These are phyloP conservation scores for Phylloporus gajari DNA, from an alignment of 1,284 basidiomycete species.

Conservation along the genomic window DNA sequence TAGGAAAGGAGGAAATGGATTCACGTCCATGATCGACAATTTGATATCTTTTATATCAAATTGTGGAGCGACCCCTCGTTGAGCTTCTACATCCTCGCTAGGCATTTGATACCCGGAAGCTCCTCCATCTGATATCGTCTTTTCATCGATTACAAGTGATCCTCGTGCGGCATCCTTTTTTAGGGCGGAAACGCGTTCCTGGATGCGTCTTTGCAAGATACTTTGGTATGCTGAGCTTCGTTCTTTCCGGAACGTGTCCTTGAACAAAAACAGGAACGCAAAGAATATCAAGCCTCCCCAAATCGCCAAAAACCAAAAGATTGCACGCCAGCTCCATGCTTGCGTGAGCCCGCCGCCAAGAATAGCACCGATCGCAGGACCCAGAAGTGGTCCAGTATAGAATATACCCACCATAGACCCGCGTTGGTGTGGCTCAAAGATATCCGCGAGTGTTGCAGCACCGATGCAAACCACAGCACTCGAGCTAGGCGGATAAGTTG, in stretches of 20 bases:
- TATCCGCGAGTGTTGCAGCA: slow-evolving; percentile 2
- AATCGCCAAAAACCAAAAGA: slow-evolving; percentile 1
- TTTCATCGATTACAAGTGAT: background rate
- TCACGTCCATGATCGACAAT: slow-evolving; percentile 1
- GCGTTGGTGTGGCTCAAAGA: background rate
- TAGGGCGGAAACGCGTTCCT: background rate
- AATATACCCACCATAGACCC: slow-evolving; percentile 1
- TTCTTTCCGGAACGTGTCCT: slow-evolving; percentile 3
- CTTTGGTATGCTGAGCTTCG: slow-evolving; percentile 3
- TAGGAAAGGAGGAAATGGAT: background rate
- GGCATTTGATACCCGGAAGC: background rate
- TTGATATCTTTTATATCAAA: background rate
- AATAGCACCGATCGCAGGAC: background rate
- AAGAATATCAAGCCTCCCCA: background rate
- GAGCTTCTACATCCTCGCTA: background rate
- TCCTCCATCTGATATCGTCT: background rate
- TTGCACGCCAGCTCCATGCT: background rate
- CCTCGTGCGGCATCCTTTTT: background rate
- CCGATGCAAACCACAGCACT: background rate
- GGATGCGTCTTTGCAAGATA: background rate
- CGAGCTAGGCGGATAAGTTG: background rate
- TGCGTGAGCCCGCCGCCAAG: slow-evolving; percentile 1
- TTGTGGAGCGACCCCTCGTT: background rate
- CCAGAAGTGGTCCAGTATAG: background rate
- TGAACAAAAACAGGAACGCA: slow-evolving; percentile 2